Percentiles rank a stretch among this genome's conserved stretches.
Evolutionary conservation across 306 rosid genomes (phyloP).

Genomic region (Pterocarpus santalinus): DNA sequence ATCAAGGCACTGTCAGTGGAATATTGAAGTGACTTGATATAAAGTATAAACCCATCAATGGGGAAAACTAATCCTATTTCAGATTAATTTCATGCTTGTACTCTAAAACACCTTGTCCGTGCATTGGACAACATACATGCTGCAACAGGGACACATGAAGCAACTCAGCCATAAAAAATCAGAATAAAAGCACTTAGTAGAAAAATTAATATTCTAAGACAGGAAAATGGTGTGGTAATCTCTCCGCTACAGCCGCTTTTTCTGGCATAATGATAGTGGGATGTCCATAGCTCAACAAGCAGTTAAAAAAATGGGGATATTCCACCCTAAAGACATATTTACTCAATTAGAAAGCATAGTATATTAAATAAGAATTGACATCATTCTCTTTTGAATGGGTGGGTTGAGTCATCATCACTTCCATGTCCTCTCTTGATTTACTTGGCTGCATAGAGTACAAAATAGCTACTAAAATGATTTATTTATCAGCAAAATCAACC

Average conservation of each 20-base stretch:
- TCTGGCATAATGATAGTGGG: not conserved
- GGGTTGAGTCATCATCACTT: constrained; percentile 29
- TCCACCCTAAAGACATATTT: constrained; percentile 14
- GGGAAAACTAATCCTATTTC: constrained; percentile 1
- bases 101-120: constrained; percentile 12
- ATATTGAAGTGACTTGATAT: constrained; percentile 24
- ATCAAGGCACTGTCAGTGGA: constrained; percentile 21
- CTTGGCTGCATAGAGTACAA: constrained; percentile 25
- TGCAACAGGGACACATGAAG: constrained; percentile 42
- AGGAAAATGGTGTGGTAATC: not conserved
- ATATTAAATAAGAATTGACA: constrained; percentile 10
- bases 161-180: constrained; percentile 22
- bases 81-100: constrained; percentile 39
- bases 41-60: constrained; percentile 20
- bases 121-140: constrained; percentile 17
- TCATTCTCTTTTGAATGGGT: not conserved
- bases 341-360: constrained; percentile 19
- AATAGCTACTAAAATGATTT: constrained; percentile 19
- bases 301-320: not conserved
- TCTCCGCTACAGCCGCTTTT: constrained; percentile 8
- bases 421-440: constrained; percentile 18
- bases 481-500: constrained; percentile 59
- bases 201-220: constrained; percentile 26
- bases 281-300: constrained; percentile 21
- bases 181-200: not conserved